A percentile compares a stretch with the other conserved stretches of the same genome.
These are phyloP conservation scores for Sophora flavescens DNA, from an alignment of 306 rosid species.

Conservation along the genomic window DNA sequence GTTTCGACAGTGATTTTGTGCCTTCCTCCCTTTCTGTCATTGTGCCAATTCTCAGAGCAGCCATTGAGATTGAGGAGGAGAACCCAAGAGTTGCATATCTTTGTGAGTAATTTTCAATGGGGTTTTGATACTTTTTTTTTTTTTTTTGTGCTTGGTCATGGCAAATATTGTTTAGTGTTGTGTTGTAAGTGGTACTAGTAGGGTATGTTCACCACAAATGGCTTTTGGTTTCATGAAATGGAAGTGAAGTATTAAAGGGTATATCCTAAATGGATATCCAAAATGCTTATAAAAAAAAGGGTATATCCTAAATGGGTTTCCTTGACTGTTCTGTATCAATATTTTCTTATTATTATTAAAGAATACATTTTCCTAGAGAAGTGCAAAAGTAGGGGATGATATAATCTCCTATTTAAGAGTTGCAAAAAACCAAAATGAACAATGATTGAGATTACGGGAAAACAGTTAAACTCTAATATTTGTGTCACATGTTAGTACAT, in stretches of 20 bases:
- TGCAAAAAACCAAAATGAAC: background rate
- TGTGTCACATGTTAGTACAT: slow-evolving; percentile 29
- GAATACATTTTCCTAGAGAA: background rate
- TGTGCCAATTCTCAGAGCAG: slow-evolving; percentile 89
- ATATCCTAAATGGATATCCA: background rate
- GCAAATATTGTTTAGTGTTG: background rate
- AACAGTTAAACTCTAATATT: background rate
- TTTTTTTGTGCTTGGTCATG: background rate
- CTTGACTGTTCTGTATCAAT: slow-evolving; percentile 6
- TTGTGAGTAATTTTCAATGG: slow-evolving; percentile 59
- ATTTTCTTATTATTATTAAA: background rate
- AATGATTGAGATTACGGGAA: background rate
- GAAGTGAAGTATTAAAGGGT: slow-evolving; percentile 16
- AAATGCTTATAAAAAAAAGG: no score
- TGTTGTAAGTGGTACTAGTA: background rate
- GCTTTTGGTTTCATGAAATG: background rate
- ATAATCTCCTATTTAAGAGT: slow-evolving; percentile 7
- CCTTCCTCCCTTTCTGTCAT: slow-evolving; percentile 76
- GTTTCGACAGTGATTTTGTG: slow-evolving; percentile 69
- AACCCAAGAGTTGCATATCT: slow-evolving; percentile 92
- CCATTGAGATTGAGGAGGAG: slow-evolving; percentile 74
- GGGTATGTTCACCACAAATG: background rate
- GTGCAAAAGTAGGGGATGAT: slow-evolving; percentile 11
- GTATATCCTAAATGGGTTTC: no score
- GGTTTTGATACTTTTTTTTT: background rate